Evolutionary conservation across 176 grass and related monocot genomes (phyloP).

Genomic region (Pontederia paniculata): DNA sequence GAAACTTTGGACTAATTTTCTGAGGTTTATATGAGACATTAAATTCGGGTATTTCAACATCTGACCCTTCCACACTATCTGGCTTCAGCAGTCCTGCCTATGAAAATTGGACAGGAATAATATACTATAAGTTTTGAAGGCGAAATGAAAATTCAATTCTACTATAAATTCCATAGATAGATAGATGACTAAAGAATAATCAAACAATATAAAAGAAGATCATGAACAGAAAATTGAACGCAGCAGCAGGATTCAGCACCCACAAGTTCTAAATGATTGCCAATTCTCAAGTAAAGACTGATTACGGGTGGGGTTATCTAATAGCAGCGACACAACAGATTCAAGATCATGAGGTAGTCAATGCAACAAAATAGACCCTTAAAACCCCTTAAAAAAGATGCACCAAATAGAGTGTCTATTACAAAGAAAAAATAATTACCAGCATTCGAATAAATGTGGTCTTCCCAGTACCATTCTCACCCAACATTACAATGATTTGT

Average conservation of each 20-base stretch:
- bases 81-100: conserved; percentile 74
- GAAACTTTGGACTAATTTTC: conserved; percentile 78
- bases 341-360: too few relatives aligned
- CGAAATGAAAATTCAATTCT: background rate
- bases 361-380: too few relatives aligned
- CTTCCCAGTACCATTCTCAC: conserved; percentile 79
- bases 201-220: too few relatives aligned
- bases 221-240: too few relatives aligned
- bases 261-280: too few relatives aligned
- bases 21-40: conserved; percentile 96
- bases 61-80: conserved; percentile 56
- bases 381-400: too few relatives aligned
- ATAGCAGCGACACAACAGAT: too few relatives aligned
- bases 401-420: too few relatives aligned
- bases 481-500: conserved; percentile 79
- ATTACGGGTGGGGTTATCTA: too few relatives aligned
- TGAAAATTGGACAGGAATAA: conserved; percentile 15
- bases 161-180: background rate
- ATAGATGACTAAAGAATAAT: too few relatives aligned
- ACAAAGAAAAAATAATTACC: conserved; percentile 29
- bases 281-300: too few relatives aligned
- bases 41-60: conserved; percentile 89
- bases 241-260: too few relatives aligned
- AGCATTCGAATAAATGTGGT: conserved; percentile 87
- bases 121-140: conserved; percentile 8